Evolutionary conservation across 768 basidiomycete genomes (phyloP).

Genomic region (Suillus tomentosus): DNA sequence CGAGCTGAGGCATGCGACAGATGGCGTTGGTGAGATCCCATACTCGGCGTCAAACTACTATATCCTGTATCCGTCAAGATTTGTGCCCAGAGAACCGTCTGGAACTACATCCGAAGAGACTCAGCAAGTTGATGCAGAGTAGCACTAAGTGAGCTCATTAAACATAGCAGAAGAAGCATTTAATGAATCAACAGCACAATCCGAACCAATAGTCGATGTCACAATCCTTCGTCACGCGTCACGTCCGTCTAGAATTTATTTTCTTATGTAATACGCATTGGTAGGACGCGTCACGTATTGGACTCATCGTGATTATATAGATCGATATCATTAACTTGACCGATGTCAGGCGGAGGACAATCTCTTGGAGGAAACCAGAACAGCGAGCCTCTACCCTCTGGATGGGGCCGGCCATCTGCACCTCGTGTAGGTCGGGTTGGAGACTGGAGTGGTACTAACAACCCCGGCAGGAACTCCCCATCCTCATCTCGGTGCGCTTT

Average conservation of each 20-base stretch:
- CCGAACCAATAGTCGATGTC: too few relatives aligned
- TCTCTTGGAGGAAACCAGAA: constrained; percentile 48
- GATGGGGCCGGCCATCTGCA: constrained; percentile 44
- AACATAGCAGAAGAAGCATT: too few relatives aligned
- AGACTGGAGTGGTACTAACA: constrained; percentile 42
- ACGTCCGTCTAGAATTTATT: not conserved
- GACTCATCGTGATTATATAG: not conserved
- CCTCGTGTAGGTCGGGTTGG: constrained; percentile 57
- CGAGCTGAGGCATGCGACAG: too few relatives aligned
- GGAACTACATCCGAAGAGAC: too few relatives aligned
- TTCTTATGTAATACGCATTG: constrained; percentile 2
- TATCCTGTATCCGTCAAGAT: too few relatives aligned
- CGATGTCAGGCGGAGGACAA: constrained; percentile 48
- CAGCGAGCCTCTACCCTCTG: constrained; percentile 49
- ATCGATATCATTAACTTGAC: constrained; percentile 5
- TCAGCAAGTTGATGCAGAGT: too few relatives aligned
- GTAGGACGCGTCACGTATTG: not conserved
- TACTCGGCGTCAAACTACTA: too few relatives aligned
- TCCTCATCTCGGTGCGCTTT: constrained; percentile 19
- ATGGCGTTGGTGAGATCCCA: too few relatives aligned
- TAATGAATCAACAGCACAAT: too few relatives aligned
- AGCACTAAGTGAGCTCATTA: too few relatives aligned
- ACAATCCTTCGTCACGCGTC: too few relatives aligned
- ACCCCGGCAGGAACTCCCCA: constrained; percentile 26
- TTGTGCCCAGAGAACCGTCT: too few relatives aligned